Evolutionary conservation across 257 asterid genomes (phyloP).

Genomic region (Pogostemon cablin): DNA sequence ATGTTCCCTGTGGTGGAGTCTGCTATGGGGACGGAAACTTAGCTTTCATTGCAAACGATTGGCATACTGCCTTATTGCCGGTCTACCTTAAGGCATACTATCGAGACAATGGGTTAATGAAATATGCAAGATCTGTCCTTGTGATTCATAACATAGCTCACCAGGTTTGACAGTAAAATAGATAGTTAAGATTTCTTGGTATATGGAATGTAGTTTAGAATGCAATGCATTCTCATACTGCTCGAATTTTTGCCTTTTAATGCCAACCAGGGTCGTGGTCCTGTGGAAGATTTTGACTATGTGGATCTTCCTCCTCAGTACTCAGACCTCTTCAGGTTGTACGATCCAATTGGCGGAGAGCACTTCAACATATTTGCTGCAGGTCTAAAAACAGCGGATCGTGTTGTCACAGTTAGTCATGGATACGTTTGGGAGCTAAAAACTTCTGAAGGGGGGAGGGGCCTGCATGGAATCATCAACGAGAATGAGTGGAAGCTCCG

Average conservation of each 20-base stretch:
- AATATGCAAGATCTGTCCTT: slow-evolving; percentile 79
- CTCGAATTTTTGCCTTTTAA: slow-evolving; percentile 8
- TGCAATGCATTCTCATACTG: background rate
- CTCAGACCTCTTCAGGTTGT: slow-evolving; percentile 64
- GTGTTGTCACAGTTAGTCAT: slow-evolving; percentile 82
- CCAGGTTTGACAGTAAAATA: slow-evolving; percentile 53
- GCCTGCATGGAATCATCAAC: slow-evolving; percentile 74
- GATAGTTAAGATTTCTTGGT: too few relatives aligned
- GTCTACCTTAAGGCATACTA: slow-evolving; percentile 96
- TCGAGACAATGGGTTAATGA: slow-evolving; percentile 88
- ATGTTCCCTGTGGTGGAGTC: slow-evolving; percentile 96
- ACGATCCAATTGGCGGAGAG: slow-evolving; percentile 92
- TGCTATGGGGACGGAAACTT: slow-evolving; percentile 98
- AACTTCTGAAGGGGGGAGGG: slow-evolving; percentile 97
- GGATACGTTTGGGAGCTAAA: slow-evolving; percentile 92
- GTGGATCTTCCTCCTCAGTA: slow-evolving; percentile 83
- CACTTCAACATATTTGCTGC: slow-evolving; percentile 96
- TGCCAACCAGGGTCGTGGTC: slow-evolving; percentile 87
- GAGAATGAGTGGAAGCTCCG: slow-evolving; percentile 78
- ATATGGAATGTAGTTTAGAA: background rate
- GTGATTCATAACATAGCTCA: slow-evolving; percentile 98
- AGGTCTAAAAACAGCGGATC: slow-evolving; percentile 86
- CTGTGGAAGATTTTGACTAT: slow-evolving; percentile 60
- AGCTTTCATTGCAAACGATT: slow-evolving; percentile 91
- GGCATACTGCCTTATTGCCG: slow-evolving; percentile 97